Evolutionary conservation across 164 flowering plant species (phyloP), one percentile per base, ranked within the genome.

Genomic region (Magnolia changhungtana): DNA sequence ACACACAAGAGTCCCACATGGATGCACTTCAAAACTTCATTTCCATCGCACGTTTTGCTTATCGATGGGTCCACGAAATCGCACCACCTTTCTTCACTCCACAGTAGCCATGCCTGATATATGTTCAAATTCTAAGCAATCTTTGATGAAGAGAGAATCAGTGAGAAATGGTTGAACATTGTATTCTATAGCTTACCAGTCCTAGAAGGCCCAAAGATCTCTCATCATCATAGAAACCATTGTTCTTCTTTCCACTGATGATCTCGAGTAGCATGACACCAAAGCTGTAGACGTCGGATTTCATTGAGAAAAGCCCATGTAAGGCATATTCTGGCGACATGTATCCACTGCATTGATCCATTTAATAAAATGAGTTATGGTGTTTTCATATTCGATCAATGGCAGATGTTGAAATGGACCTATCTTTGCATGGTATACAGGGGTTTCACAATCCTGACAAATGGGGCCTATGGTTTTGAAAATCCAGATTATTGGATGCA

Each of bases 261-360:
- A 86, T 78, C 82, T 89, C 92, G 5, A 89, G 66, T 13, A 87
- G 69, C 1, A 87, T 58, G 21, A 88, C 87, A 1, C 90, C 92
- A 37, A 83, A 86, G 78, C 92, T 87, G 37, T 79, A 89, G 49
- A 89, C 87, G 75, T 87, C 91, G 0, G 90, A 86, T 79, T 86
- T 87, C 8, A 75, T 61, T 14, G 90, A 89, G 72, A 82, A 88
- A 13, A 71, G 74, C 16, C 92, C 88, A 59, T 89, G 82, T 69
- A 86, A 65, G 5, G 87, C 85, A 67, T 87, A 88, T 73, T 88
- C 88, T 4, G 91, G 91, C 0, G 89, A 73, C 89, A 86, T 87
- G 61, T 89, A 89, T 52, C 92, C 90, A 73, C 88, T 89, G 78
- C 71, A 80, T 37, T 37, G 45, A 8, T 9, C 75, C 49, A 76